Base-by-base conservation (phyloP, 2,329 filamentous ascomycete genomes). In the Fragosphaeria purpurea region DNA sequence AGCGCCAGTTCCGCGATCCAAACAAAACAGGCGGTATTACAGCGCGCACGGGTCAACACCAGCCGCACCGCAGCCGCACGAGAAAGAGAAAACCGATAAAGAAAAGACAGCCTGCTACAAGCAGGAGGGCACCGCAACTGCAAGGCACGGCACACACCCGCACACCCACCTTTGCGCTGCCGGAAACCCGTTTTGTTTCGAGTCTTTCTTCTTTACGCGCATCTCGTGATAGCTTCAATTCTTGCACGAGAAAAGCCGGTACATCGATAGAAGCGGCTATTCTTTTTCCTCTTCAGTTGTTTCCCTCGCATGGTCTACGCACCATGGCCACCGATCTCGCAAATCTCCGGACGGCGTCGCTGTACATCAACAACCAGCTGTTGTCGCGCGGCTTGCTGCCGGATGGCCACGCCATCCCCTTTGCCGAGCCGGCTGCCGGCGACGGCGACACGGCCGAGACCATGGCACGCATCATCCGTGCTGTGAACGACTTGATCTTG, bases 401-500 rank as follows among this genome's bases (percentile, higher is more conserved):
- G 58, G 80, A 83, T 76, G 81, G 85, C 57, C 80, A 85, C 60
- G 73, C 71, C 41, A 86, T 98, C 67, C 84, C 96, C 65, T 98
- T 98, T 65, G 82, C 86, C 53, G 73, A 80, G 55, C 84, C 86
- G 7, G 79, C 79, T 46, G 74, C 80, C 55, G 80, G 79, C 48
- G 74, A 79, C 55, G 76, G 74, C 53, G 79, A 59, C 41, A 56
- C 74, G 41, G 61, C 52, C 44, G 60, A 61, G 37, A 57, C 74
- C 38, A 91, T 93, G 82, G 85, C 86, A 22, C 80, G 82, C 57
- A 83, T 97, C 59, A 95, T 98, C 70, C 86, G 91, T 63, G 77
- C 98, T 31, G 82, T 98, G 46, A 95, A 98, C 67, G 93, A 98
- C 63, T 69, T 98, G 59, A 88, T 98, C 53, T 66, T 96, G 53